phyloP scores from a whole-genome alignment of 2,329 filamentous ascomycete genomes.

The Aspergillus brunneoviolaceus region DNA sequence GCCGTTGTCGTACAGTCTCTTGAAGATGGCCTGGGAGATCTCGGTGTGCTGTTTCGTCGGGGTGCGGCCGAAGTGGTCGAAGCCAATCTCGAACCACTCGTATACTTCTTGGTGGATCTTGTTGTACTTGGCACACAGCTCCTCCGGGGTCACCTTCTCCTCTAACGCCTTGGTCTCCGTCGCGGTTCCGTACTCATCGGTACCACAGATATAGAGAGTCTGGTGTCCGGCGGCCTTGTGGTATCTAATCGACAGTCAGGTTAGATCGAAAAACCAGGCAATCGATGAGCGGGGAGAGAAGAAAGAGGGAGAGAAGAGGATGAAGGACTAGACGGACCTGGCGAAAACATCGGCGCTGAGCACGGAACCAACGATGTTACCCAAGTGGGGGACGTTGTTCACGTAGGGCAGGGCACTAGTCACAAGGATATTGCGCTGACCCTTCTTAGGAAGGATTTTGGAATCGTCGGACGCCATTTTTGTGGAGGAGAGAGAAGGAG shows the following conservation, averaged over 20 bases:
- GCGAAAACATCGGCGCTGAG: conserved; percentile 86
- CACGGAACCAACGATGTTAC: conserved; percentile 84
- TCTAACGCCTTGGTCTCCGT: conserved; percentile 95
- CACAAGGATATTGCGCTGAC: conserved; percentile 83
- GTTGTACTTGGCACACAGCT: conserved; percentile 91
- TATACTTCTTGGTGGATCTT: conserved; percentile 87
- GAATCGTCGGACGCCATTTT: conserved; percentile 28
- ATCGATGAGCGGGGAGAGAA: conserved; percentile 42
- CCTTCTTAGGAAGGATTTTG: conserved; percentile 62
- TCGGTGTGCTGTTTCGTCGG: conserved; percentile 85
- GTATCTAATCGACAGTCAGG: conserved; percentile 52
- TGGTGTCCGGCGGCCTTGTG: conserved; percentile 75
- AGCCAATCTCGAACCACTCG: conserved; percentile 92
- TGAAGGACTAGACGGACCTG: conserved; percentile 34
- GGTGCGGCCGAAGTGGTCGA: conserved; percentile 93
- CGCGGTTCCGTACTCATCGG: conserved; percentile 92
- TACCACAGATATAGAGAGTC: conserved; percentile 83
- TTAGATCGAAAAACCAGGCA: conserved; percentile 13
- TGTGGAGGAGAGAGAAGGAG: conserved; percentile 15
- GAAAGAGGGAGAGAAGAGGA: conserved; percentile 65
- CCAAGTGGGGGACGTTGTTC: conserved; percentile 77
- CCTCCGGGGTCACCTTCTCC: conserved; percentile 75
- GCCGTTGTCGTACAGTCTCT: conserved; percentile 81
- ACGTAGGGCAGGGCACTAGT: conserved; percentile 91
- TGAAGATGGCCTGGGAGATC: conserved; percentile 90